Evolutionary conservation across 495 filamentous ascomycete species (phyloP), one percentile per base, ranked within the genome.

Genomic region (Sordaria brevicollis): DNA sequence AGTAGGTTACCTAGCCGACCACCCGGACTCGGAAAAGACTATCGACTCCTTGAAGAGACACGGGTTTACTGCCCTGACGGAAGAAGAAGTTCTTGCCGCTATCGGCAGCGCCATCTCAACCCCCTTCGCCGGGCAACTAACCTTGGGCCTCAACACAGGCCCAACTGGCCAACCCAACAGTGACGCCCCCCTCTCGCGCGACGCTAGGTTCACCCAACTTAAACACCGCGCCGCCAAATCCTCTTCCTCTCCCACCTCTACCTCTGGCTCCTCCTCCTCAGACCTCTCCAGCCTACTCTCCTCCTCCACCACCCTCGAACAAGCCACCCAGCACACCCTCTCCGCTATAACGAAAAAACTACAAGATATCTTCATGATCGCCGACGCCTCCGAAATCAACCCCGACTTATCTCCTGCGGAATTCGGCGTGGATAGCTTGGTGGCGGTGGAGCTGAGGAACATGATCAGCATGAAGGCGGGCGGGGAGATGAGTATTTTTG

Each of bases 371-470:
- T 74, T 82, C 38, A 74, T 81, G 70, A 70, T 83, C n/a, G 70
- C 74, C 0, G 41, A 74, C 54, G 80, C 80, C 13, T 0, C 0
- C 21, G 76, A 83, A 25, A 71, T 82, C 4, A 72, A 74, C 29
- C 34, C 71, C 0, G 33, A 35, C 2, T 75, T 77, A 36, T 68
- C 79, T 15, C 68, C 79, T 38, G 67, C 73, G 0, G 74, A 69
- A 3, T 85, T 76, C 68, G 82, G 84, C 3, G 75, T 86, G 35
- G 84, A 88, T 68, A 81, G 77, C 8, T 77, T 87, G 49, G 75
- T 85, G 13, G 84, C 81, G 2, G 80, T 82, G 3, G 85, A 88
- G 68, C 72, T 86, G 41, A 72, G 83, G 36, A 83, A 82, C 57
- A 84, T 79, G 79, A 66, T 86, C 4, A 71, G 75, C 0, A 36